These are phyloP conservation scores for Panicum hallii DNA, from an alignment of 202 grass and related monocot genomes.

Conservation along the genomic window DNA sequence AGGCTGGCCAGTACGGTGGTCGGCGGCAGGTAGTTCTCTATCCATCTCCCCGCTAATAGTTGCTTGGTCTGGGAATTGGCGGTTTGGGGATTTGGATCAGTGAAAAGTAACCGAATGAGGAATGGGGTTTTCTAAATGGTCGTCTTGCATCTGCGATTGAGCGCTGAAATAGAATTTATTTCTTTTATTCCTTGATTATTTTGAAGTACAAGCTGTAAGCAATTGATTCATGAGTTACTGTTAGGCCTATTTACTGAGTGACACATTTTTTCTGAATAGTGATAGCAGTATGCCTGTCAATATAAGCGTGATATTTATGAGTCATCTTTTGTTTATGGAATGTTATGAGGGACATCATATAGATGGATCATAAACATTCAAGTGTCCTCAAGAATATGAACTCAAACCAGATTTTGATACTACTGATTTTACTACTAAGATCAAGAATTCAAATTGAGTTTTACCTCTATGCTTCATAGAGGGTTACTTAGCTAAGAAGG, in stretches of 20 bases:
- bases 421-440: too few relatives aligned
- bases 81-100: background rate
- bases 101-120: background rate
- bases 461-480: too few relatives aligned
- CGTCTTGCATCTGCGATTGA: background rate
- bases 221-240: background rate
- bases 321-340: background rate
- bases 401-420: too few relatives aligned
- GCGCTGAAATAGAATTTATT: background rate
- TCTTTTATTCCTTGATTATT: background rate
- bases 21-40: background rate
- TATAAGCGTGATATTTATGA: background rate
- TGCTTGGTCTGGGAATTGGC: background rate
- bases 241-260: background rate
- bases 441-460: too few relatives aligned
- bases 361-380: too few relatives aligned
- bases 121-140: slow-evolving; percentile 1
- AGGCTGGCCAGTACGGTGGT: background rate
- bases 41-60: background rate
- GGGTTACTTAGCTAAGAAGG: too few relatives aligned
- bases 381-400: too few relatives aligned
- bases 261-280: background rate
- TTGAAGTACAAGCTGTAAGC: background rate
- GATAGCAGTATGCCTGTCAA: background rate
- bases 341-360: background rate